phyloP scores from a whole-genome alignment of 2,329 filamentous ascomycete species.

The Cytospora schulzeri region DNA sequence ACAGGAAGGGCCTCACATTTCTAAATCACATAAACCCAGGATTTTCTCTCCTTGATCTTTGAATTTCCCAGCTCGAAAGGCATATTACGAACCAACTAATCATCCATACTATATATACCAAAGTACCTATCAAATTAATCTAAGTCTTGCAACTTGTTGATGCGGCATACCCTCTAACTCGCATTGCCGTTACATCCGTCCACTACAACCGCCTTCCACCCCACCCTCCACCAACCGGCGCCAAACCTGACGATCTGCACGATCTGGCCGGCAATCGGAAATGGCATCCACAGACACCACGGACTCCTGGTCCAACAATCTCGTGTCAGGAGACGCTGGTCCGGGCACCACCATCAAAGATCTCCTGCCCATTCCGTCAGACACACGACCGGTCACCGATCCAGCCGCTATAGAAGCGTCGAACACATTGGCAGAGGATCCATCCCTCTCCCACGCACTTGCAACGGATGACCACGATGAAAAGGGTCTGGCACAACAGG shows the following conservation, averaged over 20 bases:
- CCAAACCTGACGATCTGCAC: background rate
- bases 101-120: too few relatives aligned
- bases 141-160: too few relatives aligned
- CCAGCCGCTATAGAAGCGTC: slow-evolving; percentile 32
- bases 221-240: too few relatives aligned
- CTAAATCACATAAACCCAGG: background rate
- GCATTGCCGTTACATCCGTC: too few relatives aligned
- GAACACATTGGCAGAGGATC: slow-evolving; percentile 34
- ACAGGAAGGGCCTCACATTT: background rate
- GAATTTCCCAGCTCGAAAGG: background rate
- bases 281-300: slow-evolving; percentile 1
- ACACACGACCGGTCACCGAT: slow-evolving; percentile 36
- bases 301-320: slow-evolving; percentile 16
- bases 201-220: background rate
- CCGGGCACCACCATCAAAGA: slow-evolving; percentile 35
- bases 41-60: background rate
- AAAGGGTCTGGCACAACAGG: slow-evolving; percentile 50
- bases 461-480: slow-evolving; percentile 46
- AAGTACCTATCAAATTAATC: too few relatives aligned
- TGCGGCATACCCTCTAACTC: background rate
- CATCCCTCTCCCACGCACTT: slow-evolving; percentile 46
- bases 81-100: background rate
- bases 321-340: slow-evolving; percentile 28
- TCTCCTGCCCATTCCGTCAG: slow-evolving; percentile 39
- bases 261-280: background rate